Percentiles rank a stretch among this genome's conserved stretches.
Evolutionary conservation across 495 filamentous ascomycete species (phyloP).

Genomic region (Penicillium chermesinum): DNA sequence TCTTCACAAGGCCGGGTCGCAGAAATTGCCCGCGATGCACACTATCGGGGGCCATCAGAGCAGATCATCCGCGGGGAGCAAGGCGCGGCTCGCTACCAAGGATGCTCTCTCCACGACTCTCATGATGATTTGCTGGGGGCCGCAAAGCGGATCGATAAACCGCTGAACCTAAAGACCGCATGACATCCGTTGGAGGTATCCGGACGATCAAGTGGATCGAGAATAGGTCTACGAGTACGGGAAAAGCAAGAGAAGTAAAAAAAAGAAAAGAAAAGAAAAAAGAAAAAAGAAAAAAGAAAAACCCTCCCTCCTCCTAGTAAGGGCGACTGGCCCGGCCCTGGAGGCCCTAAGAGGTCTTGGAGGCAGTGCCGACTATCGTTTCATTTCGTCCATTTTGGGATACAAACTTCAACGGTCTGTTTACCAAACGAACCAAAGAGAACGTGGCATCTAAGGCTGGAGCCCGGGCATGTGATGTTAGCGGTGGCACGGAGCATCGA

Average conservation of each 20-base stretch:
- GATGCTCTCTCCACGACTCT: background rate
- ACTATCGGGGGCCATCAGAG: conserved; percentile 8
- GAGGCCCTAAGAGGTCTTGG: no score
- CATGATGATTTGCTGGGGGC: conserved; percentile 25
- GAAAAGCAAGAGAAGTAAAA: no score
- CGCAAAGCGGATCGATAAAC: conserved; percentile 35
- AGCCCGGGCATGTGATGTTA: conserved; percentile 16
- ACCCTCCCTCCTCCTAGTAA: no score
- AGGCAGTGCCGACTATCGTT: conserved; percentile 24
- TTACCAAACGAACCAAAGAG: conserved; percentile 19
- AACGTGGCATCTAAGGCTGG: conserved; percentile 10
- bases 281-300: no score
- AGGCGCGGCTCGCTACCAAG: conserved; percentile 6
- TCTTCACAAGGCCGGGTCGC: conserved; percentile 5
- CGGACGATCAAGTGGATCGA: conserved; percentile 24
- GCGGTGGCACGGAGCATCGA: conserved; percentile 14
- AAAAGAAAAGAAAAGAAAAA: no score
- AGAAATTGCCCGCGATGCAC: background rate
- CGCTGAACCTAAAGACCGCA: conserved; percentile 40
- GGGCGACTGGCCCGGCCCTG: no score
- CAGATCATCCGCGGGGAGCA: conserved; percentile 20
- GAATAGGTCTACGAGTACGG: background rate
- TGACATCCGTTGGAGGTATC: conserved; percentile 26
- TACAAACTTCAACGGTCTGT: conserved; percentile 15
- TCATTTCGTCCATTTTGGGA: conserved; percentile 9